Conservation (phyloP, 2,329 filamentous ascomycete species). For the Penicillium freii region DNA sequence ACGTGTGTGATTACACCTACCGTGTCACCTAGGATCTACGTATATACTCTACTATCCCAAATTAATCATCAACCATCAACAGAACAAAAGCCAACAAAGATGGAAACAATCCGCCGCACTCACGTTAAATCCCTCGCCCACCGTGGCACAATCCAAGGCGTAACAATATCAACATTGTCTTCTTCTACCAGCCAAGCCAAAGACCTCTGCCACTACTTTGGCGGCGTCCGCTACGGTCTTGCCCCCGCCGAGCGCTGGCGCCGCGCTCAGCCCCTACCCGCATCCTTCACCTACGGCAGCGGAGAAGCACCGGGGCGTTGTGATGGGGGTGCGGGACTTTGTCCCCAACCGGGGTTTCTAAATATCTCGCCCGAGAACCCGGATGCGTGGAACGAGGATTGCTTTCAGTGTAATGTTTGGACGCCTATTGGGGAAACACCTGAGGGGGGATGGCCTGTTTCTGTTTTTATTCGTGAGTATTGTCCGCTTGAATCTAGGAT, state of each 20-base stretch:
- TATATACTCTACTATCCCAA: neutral
- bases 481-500: too few species aligned
- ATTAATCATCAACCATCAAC: neutral
- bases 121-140: conserved; percentile 30
- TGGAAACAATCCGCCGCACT: conserved; percentile 28
- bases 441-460: conserved; percentile 54
- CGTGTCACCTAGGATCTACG: too few species aligned
- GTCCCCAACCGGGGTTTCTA: conserved; percentile 50
- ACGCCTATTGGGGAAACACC: conserved; percentile 50
- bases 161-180: conserved; percentile 42
- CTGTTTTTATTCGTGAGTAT: conserved; percentile 56
- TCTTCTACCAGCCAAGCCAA: conserved; percentile 23
- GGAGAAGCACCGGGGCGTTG: conserved; percentile 48
- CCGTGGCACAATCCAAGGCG: conserved; percentile 52
- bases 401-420: conserved; percentile 57
- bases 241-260: conserved; percentile 53
- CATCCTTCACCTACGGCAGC: conserved; percentile 53
- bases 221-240: conserved; percentile 56
- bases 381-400: conserved; percentile 52
- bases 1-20: neutral
- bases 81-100: conserved; percentile 1
- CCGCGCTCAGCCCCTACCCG: conserved; percentile 48
- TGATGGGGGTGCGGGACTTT: conserved; percentile 41
- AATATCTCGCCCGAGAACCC: conserved; percentile 24
- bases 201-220: conserved; percentile 52